Evolutionary conservation across 2,329 filamentous ascomycete genomes (phyloP).

Genomic region (Chrysoporthe puriensis): DNA sequence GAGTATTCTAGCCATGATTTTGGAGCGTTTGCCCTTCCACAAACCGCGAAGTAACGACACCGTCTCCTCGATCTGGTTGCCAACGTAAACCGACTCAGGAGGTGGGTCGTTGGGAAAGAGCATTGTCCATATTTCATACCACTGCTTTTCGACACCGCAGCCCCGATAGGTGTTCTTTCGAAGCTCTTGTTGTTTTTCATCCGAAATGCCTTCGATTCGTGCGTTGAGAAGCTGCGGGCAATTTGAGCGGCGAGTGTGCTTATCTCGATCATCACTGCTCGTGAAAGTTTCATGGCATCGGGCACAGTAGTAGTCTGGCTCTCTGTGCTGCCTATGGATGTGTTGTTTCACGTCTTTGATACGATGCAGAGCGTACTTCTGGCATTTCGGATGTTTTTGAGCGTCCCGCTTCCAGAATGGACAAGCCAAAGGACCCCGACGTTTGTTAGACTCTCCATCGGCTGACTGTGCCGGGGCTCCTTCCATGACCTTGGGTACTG

Average conservation of each 20-base stretch:
- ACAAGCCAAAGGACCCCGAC: background rate
- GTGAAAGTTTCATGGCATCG: background rate
- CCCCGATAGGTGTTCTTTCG: background rate
- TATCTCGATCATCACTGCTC: background rate
- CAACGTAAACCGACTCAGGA: background rate
- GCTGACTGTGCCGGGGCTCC: no score
- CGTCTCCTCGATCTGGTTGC: conserved; percentile 11
- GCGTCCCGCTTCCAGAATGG: background rate
- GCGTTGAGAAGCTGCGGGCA: background rate
- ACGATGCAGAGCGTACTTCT: conserved; percentile 6
- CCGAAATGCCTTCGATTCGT: background rate
- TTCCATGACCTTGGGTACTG: no score
- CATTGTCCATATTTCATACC: conserved; percentile 13
- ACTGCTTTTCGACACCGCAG: background rate
- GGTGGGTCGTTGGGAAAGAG: background rate
- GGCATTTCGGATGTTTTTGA: conserved; percentile 3
- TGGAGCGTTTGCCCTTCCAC: background rate
- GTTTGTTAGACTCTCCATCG: background rate
- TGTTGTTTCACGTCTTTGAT: conserved; percentile 21
- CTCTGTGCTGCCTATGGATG: conserved; percentile 1
- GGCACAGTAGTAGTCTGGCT: background rate
- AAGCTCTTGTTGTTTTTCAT: background rate
- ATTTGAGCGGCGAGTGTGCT: background rate
- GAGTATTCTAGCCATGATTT: background rate
- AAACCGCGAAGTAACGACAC: background rate